Conservation (phyloP, 2,329 filamentous ascomycete genomes). For the Leptographium radiaticola region DNA sequence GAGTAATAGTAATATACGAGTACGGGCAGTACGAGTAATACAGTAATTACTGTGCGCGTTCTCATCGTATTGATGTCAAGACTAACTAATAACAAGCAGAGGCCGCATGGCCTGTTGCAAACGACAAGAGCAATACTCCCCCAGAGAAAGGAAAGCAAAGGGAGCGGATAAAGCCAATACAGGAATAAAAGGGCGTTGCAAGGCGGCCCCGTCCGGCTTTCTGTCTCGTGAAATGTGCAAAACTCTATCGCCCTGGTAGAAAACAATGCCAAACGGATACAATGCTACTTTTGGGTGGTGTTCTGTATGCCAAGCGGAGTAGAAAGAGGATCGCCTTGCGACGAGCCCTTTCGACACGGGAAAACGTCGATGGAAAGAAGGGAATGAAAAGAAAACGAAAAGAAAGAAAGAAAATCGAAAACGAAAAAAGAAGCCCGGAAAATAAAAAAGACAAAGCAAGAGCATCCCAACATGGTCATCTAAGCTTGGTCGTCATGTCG, state of each 20-base stretch:
- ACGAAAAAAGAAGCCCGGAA: not conserved
- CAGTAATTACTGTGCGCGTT: not conserved
- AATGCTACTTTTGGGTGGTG: not conserved
- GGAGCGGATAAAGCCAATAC: not conserved
- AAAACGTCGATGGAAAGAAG: not conserved
- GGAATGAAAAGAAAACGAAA: not conserved
- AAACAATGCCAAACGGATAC: not conserved
- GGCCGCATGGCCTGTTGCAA: not conserved
- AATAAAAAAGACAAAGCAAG: not conserved
- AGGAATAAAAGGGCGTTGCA: not conserved
- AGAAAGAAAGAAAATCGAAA: slow-evolving; percentile 6
- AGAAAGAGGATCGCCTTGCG: not conserved
- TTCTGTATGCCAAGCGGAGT: not conserved
- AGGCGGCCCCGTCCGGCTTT: not conserved
- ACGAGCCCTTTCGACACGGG: not conserved
- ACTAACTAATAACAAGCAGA: not conserved
- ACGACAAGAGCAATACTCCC: not conserved
- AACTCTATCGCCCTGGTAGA: not conserved
- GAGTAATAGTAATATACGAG: not conserved
- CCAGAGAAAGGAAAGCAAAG: not conserved
- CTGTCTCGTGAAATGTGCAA: not conserved
- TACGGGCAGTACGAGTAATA: too few species aligned
- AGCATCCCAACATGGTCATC: slow-evolving; percentile 9
- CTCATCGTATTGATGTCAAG: not conserved
- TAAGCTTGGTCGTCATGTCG: slow-evolving; percentile 9